A percentile compares a stretch with the other conserved stretches of the same genome.
These are phyloP conservation scores for Boletus subparvulus DNA, from an alignment of 768 basidiomycete genomes.

Conservation along the genomic window DNA sequence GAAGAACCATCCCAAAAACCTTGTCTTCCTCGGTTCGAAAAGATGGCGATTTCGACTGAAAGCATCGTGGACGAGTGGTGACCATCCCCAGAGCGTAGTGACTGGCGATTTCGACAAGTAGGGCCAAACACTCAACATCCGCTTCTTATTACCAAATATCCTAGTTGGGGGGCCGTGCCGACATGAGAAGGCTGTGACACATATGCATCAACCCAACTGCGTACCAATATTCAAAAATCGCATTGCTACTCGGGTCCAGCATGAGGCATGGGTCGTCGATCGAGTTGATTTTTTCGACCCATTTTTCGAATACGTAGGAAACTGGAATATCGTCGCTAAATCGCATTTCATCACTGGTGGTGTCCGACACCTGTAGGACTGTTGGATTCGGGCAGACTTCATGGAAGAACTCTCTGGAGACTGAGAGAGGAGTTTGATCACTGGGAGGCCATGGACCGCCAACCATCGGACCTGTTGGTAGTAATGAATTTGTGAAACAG, in stretches of 20 bases:
- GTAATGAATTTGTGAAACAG: not conserved
- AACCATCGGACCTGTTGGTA: constrained; percentile 38
- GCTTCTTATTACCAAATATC: constrained; percentile 32
- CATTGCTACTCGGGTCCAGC: constrained; percentile 23
- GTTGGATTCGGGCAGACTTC: constrained; percentile 41
- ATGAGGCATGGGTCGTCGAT: constrained; percentile 43
- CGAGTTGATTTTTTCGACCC: constrained; percentile 36
- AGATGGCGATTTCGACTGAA: constrained; percentile 31
- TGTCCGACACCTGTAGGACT: constrained; percentile 28
- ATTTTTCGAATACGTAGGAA: constrained; percentile 35
- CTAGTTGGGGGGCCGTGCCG: constrained; percentile 16
- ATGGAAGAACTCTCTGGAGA: constrained; percentile 38
- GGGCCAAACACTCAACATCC: constrained; percentile 39
- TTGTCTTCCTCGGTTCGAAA: constrained; percentile 11
- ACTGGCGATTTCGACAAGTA: constrained; percentile 35
- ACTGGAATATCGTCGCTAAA: constrained; percentile 27
- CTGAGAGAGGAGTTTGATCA: constrained; percentile 34
- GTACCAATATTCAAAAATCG: constrained; percentile 40
- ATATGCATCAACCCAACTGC: constrained; percentile 1
- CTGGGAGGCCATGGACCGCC: constrained; percentile 39
- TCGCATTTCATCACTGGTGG: constrained; percentile 32
- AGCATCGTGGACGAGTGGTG: constrained; percentile 33
- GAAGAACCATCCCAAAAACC: not conserved
- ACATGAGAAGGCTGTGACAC: not conserved
- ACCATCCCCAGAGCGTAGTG: constrained; percentile 39